These are phyloP conservation scores for Sesbania bispinosa DNA, from an alignment of 306 rosid genomes.

Conservation along the genomic window DNA sequence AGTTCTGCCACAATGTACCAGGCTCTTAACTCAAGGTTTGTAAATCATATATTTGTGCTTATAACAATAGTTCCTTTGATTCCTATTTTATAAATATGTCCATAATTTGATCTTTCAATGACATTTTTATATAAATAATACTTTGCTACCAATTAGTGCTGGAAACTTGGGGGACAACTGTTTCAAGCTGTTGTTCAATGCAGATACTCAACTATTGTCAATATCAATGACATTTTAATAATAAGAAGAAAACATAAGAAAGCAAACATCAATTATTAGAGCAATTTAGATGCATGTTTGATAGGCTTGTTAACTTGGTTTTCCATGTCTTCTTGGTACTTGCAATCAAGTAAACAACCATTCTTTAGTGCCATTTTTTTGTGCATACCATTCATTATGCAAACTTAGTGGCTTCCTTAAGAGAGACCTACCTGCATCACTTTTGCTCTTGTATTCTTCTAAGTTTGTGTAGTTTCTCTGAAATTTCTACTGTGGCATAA, in stretches of 20 bases:
- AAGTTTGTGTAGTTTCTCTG: background rate
- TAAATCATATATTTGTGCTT: background rate
- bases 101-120: background rate
- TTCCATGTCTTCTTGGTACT: background rate
- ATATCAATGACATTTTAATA: background rate
- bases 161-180: background rate
- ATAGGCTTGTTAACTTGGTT: background rate
- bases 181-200: background rate
- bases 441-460: background rate
- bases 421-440: background rate
- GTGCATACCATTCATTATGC: background rate
- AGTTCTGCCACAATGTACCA: conserved; percentile 68
- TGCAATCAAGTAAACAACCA: background rate
- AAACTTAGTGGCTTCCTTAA: background rate
- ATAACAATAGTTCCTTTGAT: background rate
- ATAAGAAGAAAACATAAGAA: background rate
- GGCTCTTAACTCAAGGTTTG: conserved; percentile 76
- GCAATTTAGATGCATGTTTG: background rate
- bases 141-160: background rate
- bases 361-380: background rate
- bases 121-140: background rate
- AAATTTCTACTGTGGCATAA: background rate
- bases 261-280: background rate
- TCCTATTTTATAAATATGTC: background rate
- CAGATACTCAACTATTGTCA: background rate